Base-by-base conservation (phyloP, 129 eudicot genomes). In the Rutidosis leptorrhynchoides region DNA sequence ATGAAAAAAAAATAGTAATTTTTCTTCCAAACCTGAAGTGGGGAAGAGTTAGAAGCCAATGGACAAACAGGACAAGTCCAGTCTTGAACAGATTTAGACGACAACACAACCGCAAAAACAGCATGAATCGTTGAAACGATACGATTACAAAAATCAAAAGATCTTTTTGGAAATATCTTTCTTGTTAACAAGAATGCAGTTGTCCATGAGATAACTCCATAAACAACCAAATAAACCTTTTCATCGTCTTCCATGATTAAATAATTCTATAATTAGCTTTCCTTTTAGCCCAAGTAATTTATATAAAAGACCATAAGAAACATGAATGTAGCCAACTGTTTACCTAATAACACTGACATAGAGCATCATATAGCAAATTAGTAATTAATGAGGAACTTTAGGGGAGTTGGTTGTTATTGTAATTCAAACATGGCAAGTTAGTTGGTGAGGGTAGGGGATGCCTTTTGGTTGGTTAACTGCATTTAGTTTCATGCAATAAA, bases 51-150 rank as follows among this genome's bases (percentile, higher is more conserved):
- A 49, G 99, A 84, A 52, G 87, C 92, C 65, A 86, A 28, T 42
- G 95, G 99, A 71, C 88, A 93, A 72, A 89, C 83, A 12, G 99
- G 99, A 77, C 88, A 88, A 17, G 37, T 86, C 99, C 99, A 93
- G 67, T 89, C 88, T 78, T 84, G 88, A 51, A 93, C 87, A 20
- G 95, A 82, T 28, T 74, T 61, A 59, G 77, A 60, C 2, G 95
- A 75, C 62, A 89, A 81, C n/a, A 32, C 23, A 2, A 93, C 93
- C 1, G 96, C 99, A 10, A 84, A 42, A 42, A 59, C 40, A 33
- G 95, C 99, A 82, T 93, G 99, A 28, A 76, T 70, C 1, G 86
- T 82, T 0, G 99, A 93, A 61, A 93, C 96, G 2, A 86, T 52
- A 16, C 99, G 91, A 68, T 86, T 93, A 75, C 90, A 82, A 71